Evolutionary conservation across 2,329 filamentous ascomycete species (phyloP), one percentile per base, ranked within the genome.

Genomic region (Sporothrix pseudoabietina): DNA sequence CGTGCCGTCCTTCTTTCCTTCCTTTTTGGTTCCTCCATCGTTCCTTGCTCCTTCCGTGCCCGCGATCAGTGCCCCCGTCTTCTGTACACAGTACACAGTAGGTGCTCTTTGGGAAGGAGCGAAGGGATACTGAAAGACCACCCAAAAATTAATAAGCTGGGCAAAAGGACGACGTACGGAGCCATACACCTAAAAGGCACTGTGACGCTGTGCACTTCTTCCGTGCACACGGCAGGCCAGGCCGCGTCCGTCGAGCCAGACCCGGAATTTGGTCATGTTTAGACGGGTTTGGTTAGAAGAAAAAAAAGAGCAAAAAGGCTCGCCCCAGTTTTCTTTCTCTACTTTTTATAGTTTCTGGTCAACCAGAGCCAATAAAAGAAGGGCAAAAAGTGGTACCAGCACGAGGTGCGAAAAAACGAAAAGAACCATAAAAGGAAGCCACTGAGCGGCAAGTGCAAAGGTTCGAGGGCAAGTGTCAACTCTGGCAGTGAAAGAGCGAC

Each of bases 371-470:
- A 68, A 68, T 22, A 1, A 32, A 68, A 68, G n/a, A 26, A 26
- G 26, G 1, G 26, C 26, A 26, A 26, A 26, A 52, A 35, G 65
- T 52, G 65, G 65, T 1, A 3, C 22, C 3, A 52, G 22, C 44
- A 68, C 44, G 44, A 68, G 65, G 65, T 39, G 26, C 44, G 66
- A n/a, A 19, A 30, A 47, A 47, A 52, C 22, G 66, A 16, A 55
- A 69, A 69, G 47, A 69, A 69, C 66, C 66, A 69, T 55, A 69
- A 69, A 52, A 35, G 30, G 65, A 68, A 68, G n/a, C 61, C 39
- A 47, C 5, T 47, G 61, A 66, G 3, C 41, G 61, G 61, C 61
- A 68, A 69, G 66, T 22, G 66, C 22, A 39, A 16, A 26, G 41
- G 63, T 22, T 47, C 41, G 52, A 16, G 14, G 41, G 63, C 63